These are phyloP conservation scores for Debaryomycetaceae sp. DNA, from an alignment of 1,139 yeast species.

Conservation along the genomic window DNA sequence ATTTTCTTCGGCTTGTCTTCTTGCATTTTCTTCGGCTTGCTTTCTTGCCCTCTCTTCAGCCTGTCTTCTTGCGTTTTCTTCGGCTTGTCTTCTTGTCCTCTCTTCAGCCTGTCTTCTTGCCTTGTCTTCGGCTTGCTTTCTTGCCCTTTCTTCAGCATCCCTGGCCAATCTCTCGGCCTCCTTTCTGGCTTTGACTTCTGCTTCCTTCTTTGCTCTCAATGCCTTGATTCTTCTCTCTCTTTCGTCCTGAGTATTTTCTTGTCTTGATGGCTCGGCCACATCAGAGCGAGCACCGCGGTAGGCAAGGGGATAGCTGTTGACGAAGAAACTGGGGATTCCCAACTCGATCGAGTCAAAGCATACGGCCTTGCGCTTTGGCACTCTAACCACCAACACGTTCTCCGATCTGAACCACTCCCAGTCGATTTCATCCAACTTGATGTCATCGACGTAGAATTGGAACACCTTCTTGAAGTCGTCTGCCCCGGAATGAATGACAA, in stretches of 20 bases:
- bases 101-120: conserved; percentile 7
- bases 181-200: conserved; percentile 11
- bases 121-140: conserved; percentile 13
- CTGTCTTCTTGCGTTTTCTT: conserved; percentile 3
- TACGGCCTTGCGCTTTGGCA: conserved; percentile 28
- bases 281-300: background rate
- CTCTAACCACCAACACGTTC: conserved; percentile 36
- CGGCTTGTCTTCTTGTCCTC: conserved; percentile 7
- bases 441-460: conserved; percentile 31
- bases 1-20: background rate
- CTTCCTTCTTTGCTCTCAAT: conserved; percentile 9
- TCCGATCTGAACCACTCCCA: conserved; percentile 33
- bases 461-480: conserved; percentile 34
- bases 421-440: conserved; percentile 31
- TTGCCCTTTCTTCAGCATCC: conserved; percentile 9
- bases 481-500: conserved; percentile 26
- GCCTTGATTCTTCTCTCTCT: conserved; percentile 6
- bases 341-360: conserved; percentile 4
- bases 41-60: conserved; percentile 2
- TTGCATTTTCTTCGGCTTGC: conserved; percentile 3
- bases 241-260: conserved; percentile 7
- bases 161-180: conserved; percentile 10
- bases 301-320: background rate
- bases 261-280: conserved; percentile 4
- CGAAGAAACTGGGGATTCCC: conserved; percentile 4